Percentiles rank a stretch among this genome's conserved stretches.
phyloP scores from a whole-genome alignment of 257 asterid species.

The Solanum neorickii region DNA sequence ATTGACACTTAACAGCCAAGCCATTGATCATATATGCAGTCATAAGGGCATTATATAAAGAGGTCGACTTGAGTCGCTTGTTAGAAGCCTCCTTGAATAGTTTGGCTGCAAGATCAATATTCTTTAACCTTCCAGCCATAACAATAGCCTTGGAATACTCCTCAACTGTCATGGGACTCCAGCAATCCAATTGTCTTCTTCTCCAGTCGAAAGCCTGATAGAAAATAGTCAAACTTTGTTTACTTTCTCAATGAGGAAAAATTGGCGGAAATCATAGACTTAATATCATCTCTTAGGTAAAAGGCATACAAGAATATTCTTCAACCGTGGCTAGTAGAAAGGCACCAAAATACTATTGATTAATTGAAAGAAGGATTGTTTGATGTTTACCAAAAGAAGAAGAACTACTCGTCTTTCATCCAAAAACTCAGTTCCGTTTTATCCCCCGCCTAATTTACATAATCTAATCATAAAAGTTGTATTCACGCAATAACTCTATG shows the following conservation, averaged over 20 bases:
- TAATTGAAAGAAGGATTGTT: neutral
- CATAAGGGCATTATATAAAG: conserved; percentile 69
- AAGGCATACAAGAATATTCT: neutral
- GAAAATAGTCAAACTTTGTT: neutral
- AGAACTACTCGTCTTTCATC: neutral
- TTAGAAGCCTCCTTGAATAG: conserved; percentile 56
- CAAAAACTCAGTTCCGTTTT: neutral
- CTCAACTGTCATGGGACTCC: conserved; percentile 49
- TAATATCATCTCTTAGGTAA: neutral
- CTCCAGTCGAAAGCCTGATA: conserved; percentile 79
- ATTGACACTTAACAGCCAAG: conserved; percentile 34
- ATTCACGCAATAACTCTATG: neutral
- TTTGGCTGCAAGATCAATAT: conserved; percentile 51
- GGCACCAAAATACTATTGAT: neutral
- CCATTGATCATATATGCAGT: conserved; percentile 43
- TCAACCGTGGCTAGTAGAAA: neutral
- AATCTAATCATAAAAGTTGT: neutral
- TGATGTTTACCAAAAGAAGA: neutral
- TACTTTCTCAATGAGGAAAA: neutral
- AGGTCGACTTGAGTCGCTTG: conserved; percentile 33
- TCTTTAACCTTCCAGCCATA: conserved; percentile 44
- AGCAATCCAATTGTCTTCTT: conserved; percentile 42
- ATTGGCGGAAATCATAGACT: neutral
- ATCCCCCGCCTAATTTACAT: neutral
- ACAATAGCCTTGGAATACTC: conserved; percentile 70